Conservation (phyloP, 1,139 yeast genomes). For the Blastobotrys ciferrii region DNA sequence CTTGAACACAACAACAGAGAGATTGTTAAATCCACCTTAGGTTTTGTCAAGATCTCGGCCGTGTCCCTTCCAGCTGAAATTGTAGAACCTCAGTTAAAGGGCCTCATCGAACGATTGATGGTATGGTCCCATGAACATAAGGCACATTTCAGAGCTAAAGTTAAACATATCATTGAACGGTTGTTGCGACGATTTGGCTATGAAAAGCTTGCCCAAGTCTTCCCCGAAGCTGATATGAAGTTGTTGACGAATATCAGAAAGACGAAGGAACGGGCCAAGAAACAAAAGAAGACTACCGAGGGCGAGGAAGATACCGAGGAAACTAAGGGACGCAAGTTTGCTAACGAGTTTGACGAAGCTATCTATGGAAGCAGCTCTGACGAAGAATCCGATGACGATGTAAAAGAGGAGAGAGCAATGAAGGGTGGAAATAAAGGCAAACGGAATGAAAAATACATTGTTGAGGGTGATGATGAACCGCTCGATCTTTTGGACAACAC, state of each 20-base stretch:
- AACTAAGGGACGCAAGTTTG: slow-evolving; percentile 43
- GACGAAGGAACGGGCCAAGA: slow-evolving; percentile 77
- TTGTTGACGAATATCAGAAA: slow-evolving; percentile 82
- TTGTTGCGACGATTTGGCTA: slow-evolving; percentile 85
- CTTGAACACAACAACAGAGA: slow-evolving; percentile 89
- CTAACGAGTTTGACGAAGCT: slow-evolving; percentile 87
- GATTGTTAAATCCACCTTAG: slow-evolving; percentile 90
- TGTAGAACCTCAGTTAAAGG: slow-evolving; percentile 64
- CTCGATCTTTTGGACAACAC: slow-evolving; percentile 83
- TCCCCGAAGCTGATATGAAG: slow-evolving; percentile 87
- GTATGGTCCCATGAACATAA: slow-evolving; percentile 96
- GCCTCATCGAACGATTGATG: slow-evolving; percentile 67
- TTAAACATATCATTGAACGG: slow-evolving; percentile 89
- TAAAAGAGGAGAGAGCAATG: slow-evolving; percentile 34
- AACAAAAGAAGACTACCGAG: slow-evolving; percentile 52
- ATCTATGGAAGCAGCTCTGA: slow-evolving; percentile 45
- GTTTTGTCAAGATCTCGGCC: slow-evolving; percentile 89
- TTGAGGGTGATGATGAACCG: slow-evolving; percentile 80
- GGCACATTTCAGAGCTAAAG: slow-evolving; percentile 89
- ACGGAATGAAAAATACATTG: slow-evolving; percentile 53
- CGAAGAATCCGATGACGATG: slow-evolving; percentile 41
- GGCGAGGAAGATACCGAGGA: slow-evolving; percentile 30
- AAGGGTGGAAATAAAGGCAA: slow-evolving; percentile 34
- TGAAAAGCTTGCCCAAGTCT: slow-evolving; percentile 70
- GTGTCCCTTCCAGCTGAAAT: slow-evolving; percentile 79